phyloP scores from a whole-genome alignment of 345 rosid species.

The Cochlearia excelsa region DNA sequence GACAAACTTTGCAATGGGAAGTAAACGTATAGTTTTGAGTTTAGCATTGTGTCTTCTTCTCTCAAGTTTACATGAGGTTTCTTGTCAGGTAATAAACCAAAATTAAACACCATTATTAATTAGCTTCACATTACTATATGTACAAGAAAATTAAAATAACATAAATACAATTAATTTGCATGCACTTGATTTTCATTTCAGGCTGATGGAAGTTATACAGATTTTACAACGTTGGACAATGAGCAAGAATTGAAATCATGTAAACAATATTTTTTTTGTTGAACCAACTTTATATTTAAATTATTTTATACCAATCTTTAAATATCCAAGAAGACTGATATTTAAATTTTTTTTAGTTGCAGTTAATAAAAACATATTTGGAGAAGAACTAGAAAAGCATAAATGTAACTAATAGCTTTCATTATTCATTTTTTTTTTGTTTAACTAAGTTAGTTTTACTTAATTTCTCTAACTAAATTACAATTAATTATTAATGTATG shows the following conservation, averaged over 20 bases:
- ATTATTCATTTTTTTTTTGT: too few species aligned
- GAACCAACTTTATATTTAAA: neutral
- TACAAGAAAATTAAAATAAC: neutral
- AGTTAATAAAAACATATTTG: too few species aligned
- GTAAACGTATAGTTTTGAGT: constrained; percentile 5
- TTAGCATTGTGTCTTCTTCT: constrained; percentile 21
- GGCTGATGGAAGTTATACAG: too few species aligned
- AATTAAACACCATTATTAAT: neutral
- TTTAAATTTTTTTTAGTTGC: too few species aligned
- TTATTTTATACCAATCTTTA: constrained; percentile 6
- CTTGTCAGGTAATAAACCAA: constrained; percentile 22
- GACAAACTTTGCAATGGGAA: constrained; percentile 11
- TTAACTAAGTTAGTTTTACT: too few species aligned
- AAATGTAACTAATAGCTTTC: too few species aligned
- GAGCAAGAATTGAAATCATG: neutral
- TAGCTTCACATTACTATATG: neutral
- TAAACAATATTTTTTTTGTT: neutral
- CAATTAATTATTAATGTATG: too few species aligned
- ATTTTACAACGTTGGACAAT: neutral
- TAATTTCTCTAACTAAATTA: too few species aligned
- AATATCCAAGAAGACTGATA: neutral
- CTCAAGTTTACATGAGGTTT: constrained; percentile 25
- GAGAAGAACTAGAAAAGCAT: too few species aligned
- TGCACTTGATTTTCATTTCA: too few species aligned
- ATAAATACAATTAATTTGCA: neutral